Evolutionary conservation across 371 early-diverging fungal species (phyloP).

Genomic region (Mortierella sp.): DNA sequence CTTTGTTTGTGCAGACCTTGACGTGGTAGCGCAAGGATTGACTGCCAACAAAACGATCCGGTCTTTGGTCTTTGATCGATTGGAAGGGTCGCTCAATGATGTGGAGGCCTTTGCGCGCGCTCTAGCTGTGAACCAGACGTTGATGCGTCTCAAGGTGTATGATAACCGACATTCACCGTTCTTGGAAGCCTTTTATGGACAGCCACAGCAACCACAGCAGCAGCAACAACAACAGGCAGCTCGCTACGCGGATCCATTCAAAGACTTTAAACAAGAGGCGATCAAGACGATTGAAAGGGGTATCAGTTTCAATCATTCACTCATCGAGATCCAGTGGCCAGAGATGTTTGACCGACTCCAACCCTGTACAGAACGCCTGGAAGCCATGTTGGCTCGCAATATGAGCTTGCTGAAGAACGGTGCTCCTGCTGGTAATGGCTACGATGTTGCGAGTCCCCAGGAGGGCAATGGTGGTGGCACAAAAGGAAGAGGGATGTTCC

Average conservation of each 20-base stretch:
- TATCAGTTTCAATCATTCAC: slow-evolving; percentile 18
- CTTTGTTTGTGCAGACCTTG: slow-evolving; percentile 17
- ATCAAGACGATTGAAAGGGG: slow-evolving; percentile 28
- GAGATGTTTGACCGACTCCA: slow-evolving; percentile 39
- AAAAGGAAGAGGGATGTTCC: slow-evolving; percentile 1
- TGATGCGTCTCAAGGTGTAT: slow-evolving; percentile 36
- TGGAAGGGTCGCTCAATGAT: slow-evolving; percentile 23
- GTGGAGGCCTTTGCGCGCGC: slow-evolving; percentile 31
- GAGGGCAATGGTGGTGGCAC: not conserved
- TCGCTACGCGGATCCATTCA: slow-evolving; percentile 32
- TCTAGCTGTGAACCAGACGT: slow-evolving; percentile 23
- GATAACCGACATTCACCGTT: slow-evolving; percentile 23
- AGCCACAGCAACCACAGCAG: slow-evolving; percentile 5
- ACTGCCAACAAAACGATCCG: slow-evolving; percentile 15
- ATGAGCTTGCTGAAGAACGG: slow-evolving; percentile 13
- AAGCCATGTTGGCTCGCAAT: slow-evolving; percentile 19
- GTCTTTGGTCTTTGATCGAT: slow-evolving; percentile 30
- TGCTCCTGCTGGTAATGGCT: not conserved
- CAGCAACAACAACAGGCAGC: slow-evolving; percentile 14
- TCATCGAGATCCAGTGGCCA: slow-evolving; percentile 42
- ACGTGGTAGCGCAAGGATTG: slow-evolving; percentile 18
- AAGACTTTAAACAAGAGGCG: slow-evolving; percentile 31
- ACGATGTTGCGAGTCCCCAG: not conserved
- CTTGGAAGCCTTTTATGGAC: slow-evolving; percentile 19
- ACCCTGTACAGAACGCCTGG: slow-evolving; percentile 26